Evolutionary conservation across 2,329 filamentous ascomycete species (phyloP).

Genomic region (Escovopsis weberi): DNA sequence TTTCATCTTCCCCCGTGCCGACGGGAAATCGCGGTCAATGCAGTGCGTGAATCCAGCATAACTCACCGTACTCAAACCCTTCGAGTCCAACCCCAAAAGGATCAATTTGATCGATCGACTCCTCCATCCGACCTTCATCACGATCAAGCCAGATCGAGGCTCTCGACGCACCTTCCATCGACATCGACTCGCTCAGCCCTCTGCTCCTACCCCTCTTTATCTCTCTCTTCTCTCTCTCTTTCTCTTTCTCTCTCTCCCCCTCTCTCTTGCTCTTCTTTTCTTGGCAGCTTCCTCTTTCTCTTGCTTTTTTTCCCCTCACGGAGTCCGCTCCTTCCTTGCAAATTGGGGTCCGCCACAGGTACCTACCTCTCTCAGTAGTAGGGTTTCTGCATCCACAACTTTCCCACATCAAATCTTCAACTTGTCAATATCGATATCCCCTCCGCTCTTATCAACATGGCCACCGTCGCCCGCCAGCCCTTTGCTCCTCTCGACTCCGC

Average conservation of each 20-base stretch:
- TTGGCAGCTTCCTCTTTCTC: too few relatives aligned
- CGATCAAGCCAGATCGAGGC: too few relatives aligned
- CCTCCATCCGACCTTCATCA: too few relatives aligned
- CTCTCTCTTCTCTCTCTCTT: not conserved
- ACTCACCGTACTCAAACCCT: too few relatives aligned
- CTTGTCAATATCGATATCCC: not conserved
- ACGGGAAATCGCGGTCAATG: not conserved
- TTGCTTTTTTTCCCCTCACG: too few relatives aligned
- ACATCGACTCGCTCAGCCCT: too few relatives aligned
- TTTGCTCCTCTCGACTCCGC: conserved; percentile 59
- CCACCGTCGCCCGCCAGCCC: conserved; percentile 49
- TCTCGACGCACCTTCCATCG: too few relatives aligned
- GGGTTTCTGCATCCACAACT: not conserved
- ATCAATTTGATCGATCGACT: too few relatives aligned
- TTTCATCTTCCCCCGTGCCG: not conserved
- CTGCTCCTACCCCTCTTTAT: not conserved
- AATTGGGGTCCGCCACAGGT: too few relatives aligned
- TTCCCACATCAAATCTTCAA: not conserved
- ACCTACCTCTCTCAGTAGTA: too few relatives aligned
- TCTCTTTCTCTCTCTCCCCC: not conserved
- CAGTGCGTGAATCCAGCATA: too few relatives aligned
- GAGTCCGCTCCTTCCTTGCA: too few relatives aligned
- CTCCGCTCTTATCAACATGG: conserved; percentile 24
- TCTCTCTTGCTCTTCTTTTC: not conserved
- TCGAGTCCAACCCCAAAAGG: not conserved